These are phyloP conservation scores for Globisporangium spiculum DNA, from an alignment of 352 stramenopile genomes.

Conservation along the genomic window DNA sequence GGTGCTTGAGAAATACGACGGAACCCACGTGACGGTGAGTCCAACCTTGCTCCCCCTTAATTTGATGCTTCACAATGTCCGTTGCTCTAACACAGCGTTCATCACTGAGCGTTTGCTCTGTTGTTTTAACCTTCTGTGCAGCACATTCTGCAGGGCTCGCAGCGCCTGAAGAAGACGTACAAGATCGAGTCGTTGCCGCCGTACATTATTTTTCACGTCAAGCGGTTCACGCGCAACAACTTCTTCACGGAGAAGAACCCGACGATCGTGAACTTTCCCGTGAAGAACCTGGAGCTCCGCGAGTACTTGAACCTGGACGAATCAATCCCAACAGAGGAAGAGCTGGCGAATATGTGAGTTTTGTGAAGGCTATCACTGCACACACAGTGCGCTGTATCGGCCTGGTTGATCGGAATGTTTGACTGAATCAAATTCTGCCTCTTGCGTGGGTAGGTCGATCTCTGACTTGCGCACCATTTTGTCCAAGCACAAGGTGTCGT, in stretches of 20 bases:
- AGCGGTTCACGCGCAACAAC: constrained; percentile 97
- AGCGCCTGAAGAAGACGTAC: constrained; percentile 92
- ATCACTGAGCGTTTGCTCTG: not conserved
- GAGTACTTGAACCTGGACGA: constrained; percentile 80
- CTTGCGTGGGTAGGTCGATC: constrained; percentile 40
- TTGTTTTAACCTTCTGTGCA: constrained; percentile 9
- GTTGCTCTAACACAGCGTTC: not conserved
- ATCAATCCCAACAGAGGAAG: constrained; percentile 44
- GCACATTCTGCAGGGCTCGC: constrained; percentile 75
- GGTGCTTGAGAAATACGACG: constrained; percentile 98
- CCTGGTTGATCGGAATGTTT: not conserved
- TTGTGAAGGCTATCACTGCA: not conserved
- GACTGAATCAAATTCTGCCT: not conserved
- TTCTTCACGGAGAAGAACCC: constrained; percentile 99
- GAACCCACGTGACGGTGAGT: constrained; percentile 67
- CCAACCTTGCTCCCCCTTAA: too few relatives aligned
- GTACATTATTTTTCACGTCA: constrained; percentile 98
- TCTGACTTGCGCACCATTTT: constrained; percentile 60
- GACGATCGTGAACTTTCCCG: constrained; percentile 99
- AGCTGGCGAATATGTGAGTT: constrained; percentile 42
- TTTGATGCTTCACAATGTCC: not conserved
- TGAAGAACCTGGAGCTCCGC: constrained; percentile 98
- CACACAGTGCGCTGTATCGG: not conserved
- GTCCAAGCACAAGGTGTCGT: constrained; percentile 45
- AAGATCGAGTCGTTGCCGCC: constrained; percentile 88